phyloP scores from a whole-genome alignment of 805 yeast genomes.

The Maudiozyma barnettii region DNA sequence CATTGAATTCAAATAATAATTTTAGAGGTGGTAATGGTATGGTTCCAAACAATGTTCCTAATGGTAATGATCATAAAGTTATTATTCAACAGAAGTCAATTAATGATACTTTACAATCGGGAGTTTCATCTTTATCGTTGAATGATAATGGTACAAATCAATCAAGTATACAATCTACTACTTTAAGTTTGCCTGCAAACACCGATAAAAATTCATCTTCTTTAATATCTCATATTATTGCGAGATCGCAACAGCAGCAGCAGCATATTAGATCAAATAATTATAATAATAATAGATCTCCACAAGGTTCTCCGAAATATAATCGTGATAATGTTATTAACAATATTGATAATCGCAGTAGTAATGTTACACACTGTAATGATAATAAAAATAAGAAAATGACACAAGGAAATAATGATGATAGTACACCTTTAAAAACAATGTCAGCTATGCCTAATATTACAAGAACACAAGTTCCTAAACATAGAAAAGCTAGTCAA shows the following conservation, averaged over 20 bases:
- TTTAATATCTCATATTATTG: neutral
- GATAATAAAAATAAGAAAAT: no score
- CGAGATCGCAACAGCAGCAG: neutral
- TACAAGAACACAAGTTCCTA: neutral
- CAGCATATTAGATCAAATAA: neutral
- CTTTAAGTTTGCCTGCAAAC: neutral
- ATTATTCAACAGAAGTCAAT: constrained; percentile 3
- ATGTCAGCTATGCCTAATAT: neutral
- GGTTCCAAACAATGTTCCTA: neutral
- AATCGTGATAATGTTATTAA: neutral
- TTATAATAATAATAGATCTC: neutral
- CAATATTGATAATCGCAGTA: neutral
- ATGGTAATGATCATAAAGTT: neutral
- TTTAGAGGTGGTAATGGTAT: neutral
- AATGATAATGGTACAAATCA: no score
- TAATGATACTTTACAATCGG: no score
- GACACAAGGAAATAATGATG: neutral
- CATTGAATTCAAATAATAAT: constrained; percentile 4
- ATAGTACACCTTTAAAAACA: neutral
- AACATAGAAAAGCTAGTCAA: constrained; percentile 1
- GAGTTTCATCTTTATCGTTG: no score
- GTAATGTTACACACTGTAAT: neutral
- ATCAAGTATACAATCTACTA: neutral
- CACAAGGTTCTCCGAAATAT: neutral
- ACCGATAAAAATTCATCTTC: neutral